Conservation (phyloP, 2,329 filamentous ascomycete genomes). For the Xylaria sp. region DNA sequence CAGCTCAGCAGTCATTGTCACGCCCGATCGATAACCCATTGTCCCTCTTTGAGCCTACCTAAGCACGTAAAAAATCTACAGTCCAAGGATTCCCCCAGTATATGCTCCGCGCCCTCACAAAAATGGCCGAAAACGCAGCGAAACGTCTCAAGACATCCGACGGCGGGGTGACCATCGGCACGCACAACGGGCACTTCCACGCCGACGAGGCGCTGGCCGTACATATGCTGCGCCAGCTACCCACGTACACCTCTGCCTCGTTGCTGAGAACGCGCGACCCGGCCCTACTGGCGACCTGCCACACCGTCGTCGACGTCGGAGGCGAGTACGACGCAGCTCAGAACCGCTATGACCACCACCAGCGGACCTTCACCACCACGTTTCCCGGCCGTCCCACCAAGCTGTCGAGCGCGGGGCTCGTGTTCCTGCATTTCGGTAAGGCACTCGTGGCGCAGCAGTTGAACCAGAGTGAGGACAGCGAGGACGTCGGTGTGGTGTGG, state of each 20-base stretch:
- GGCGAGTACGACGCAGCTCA: conserved; percentile 83
- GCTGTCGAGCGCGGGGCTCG: conserved; percentile 90
- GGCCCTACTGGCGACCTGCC: conserved; percentile 78
- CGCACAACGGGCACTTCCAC: conserved; percentile 98
- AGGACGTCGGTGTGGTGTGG: conserved; percentile 80
- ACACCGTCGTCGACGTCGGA: conserved; percentile 98
- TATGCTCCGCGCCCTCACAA: conserved; percentile 57
- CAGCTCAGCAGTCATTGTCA: neutral
- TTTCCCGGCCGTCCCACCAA: conserved; percentile 89
- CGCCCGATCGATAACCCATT: neutral
- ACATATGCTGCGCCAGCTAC: conserved; percentile 91
- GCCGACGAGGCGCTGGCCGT: conserved; percentile 97
- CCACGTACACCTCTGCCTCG: conserved; percentile 76
- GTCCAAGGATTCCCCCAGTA: neutral
- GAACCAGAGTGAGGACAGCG: conserved; percentile 66
- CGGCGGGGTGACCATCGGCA: conserved; percentile 75
- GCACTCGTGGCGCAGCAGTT: conserved; percentile 75
- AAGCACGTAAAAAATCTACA: neutral
- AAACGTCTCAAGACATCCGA: conserved; percentile 85
- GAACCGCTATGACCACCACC: conserved; percentile 96
- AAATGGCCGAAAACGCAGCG: conserved; percentile 74
- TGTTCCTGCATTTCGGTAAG: conserved; percentile 95
- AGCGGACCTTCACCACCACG: conserved; percentile 85
- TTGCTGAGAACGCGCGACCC: conserved; percentile 92
- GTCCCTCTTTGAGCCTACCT: neutral